Base-by-base conservation (phyloP, 148 eudicot genomes). In the Rhododendron griersonianum region DNA sequence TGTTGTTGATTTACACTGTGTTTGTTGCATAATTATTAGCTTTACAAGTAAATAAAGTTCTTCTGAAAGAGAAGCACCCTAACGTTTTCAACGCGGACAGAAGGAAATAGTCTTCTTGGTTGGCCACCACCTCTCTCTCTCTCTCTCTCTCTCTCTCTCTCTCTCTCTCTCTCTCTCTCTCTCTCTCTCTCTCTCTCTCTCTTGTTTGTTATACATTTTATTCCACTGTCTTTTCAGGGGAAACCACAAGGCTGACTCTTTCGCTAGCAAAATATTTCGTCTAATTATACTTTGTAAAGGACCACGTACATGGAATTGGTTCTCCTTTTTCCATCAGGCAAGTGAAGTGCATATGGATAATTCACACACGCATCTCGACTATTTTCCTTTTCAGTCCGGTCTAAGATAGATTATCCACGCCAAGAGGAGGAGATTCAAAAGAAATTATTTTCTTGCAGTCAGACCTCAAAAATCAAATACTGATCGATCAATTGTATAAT, bases 71-170 rank as follows among this genome's bases (percentile, higher is more conserved):
- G 83, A 35, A 81, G 83, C 69, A 81, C 53, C 57, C 67, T 59
- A 35, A 82, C 48, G 30, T 39, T 57, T 82, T 82, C 73, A 37
- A 19, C 33, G 37, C 30, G 47, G 47, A 9, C 8, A 11, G 33
- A 35, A 59, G 48, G 48, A 63, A 63, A 41, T 18, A 41, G 84
- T 82, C 84, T 41, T 82, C 53, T 41, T 59, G 75, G 75, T 82
- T 82, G 84, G 84, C 75, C 37, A 82, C 84, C 83, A 51, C 39
- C 73, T 0, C 51, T 30, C 65, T 53, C 10, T 6, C 73, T 9
- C 71, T 23, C 75, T 61, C 51, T 81, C 15, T 16, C n/a, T 11
- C 13, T 13, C 37, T 37, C 83, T 37, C 44, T 41, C 44, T 41
- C 33, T 25, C 18, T 18, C 25, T 11, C 15, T 14, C 47, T 39